phyloP scores from a whole-genome alignment of 1,139 yeast species.

The Starmera stellimalicola region DNA sequence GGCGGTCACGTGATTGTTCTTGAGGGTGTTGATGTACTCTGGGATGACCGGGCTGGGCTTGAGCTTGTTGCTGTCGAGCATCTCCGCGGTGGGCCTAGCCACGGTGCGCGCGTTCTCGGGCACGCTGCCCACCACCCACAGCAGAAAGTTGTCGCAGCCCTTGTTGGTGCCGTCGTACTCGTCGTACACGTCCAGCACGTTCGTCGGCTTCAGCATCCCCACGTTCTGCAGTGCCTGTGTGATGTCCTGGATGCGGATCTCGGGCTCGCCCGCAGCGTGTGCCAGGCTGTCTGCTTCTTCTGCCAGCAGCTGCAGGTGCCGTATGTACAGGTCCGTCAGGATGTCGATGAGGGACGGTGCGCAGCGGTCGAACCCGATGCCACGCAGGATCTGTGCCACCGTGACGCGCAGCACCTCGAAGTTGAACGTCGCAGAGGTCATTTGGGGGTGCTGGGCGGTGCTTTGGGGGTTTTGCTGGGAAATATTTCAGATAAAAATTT shows the following conservation, averaged over 20 bases:
- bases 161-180: constrained; percentile 26
- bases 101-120: constrained; percentile 31
- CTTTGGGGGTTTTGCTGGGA: not conserved
- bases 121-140: constrained; percentile 37
- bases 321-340: constrained; percentile 52
- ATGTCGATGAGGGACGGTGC: constrained; percentile 53
- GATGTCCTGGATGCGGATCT: constrained; percentile 45
- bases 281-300: constrained; percentile 32
- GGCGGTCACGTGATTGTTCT: constrained; percentile 3
- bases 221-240: constrained; percentile 49
- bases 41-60: constrained; percentile 20
- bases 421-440: constrained; percentile 33
- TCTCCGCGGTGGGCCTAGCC: constrained; percentile 25
- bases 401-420: constrained; percentile 54
- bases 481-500: not conserved
- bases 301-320: constrained; percentile 41
- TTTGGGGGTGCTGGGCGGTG: not conserved
- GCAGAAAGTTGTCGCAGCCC: constrained; percentile 33
- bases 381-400: constrained; percentile 55
- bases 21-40: constrained; percentile 22
- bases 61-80: constrained; percentile 13
- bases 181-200: constrained; percentile 31
- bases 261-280: constrained; percentile 28
- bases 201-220: constrained; percentile 44
- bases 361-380: constrained; percentile 67